A percentile compares a stretch with the other conserved stretches of the same genome.
phyloP scores from a whole-genome alignment of 495 filamentous ascomycete genomes.

The Hypoxylon perforatum region DNA sequence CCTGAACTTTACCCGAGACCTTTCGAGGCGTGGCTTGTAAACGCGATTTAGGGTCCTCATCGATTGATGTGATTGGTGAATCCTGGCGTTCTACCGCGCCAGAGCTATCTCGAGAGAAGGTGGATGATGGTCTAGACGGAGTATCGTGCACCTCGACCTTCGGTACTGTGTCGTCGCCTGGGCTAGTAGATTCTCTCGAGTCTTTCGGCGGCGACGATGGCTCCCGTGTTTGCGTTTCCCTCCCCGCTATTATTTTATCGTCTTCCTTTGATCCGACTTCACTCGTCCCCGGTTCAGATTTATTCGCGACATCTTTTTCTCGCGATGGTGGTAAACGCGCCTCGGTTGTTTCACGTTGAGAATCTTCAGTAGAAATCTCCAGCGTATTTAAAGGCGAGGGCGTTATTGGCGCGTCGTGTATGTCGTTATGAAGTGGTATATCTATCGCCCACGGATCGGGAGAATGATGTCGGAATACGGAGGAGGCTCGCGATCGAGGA shows the following conservation, averaged over 20 bases:
- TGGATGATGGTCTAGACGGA: conserved; percentile 53
- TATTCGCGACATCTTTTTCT: conserved; percentile 2
- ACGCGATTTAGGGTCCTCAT: conserved; percentile 56
- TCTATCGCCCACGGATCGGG: conserved; percentile 63
- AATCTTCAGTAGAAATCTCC: not conserved
- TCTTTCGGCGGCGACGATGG: not conserved
- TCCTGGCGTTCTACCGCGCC: conserved; percentile 53
- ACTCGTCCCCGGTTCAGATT: not conserved
- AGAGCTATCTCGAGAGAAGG: conserved; percentile 54
- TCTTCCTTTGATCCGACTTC: not conserved
- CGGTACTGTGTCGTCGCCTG: conserved; percentile 10
- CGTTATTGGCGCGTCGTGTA: not conserved
- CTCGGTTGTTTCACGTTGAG: conserved; percentile 3
- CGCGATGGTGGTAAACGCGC: not conserved
- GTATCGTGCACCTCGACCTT: conserved; percentile 34
- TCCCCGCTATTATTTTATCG: not conserved
- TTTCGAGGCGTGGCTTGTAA: conserved; percentile 40
- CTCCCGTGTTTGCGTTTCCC: conserved; percentile 3
- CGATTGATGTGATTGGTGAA: conserved; percentile 65
- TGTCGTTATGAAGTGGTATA: conserved; percentile 35
- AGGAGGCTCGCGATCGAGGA: conserved; percentile 48
- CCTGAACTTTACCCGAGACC: conserved; percentile 56
- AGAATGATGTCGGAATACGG: conserved; percentile 57
- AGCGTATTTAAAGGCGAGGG: conserved; percentile 10
- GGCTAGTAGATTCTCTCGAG: conserved; percentile 1